Conservation (phyloP, 208 protist species). For the Trypanosoma cruzi region DNA sequence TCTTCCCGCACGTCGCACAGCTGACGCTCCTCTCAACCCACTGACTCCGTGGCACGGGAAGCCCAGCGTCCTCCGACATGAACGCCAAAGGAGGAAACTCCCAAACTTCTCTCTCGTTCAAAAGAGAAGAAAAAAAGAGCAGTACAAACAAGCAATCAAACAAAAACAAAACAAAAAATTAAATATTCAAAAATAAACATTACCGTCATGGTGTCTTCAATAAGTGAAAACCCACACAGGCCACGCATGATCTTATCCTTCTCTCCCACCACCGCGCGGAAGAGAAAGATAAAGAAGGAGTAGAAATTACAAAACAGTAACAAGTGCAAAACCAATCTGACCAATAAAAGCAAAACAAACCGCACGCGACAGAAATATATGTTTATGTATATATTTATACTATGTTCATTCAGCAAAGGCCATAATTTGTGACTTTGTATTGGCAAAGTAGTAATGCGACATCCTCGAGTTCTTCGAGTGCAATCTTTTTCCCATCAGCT, state of each 20-base stretch:
- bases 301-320: not conserved
- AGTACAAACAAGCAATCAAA: too few species aligned
- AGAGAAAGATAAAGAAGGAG: too few species aligned
- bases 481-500: slow-evolving; percentile 35
- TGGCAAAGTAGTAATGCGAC: slow-evolving; percentile 49
- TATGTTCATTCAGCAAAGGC: slow-evolving; percentile 30
- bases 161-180: slow-evolving; percentile 1
- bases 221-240: too few species aligned
- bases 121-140: too few species aligned
- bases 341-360: slow-evolving; percentile 15
- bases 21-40: slow-evolving; percentile 39
- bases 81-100: not conserved
- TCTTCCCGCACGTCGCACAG: slow-evolving; percentile 60
- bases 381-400: too few species aligned
- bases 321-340: slow-evolving; percentile 11
- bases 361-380: too few species aligned
- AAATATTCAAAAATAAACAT: too few species aligned
- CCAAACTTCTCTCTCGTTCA: not conserved
- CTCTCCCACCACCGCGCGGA: not conserved
- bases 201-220: too few species aligned
- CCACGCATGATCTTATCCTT: not conserved
- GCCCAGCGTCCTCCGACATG: not conserved
- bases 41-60: slow-evolving; percentile 25
- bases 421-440: slow-evolving; percentile 63
- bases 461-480: slow-evolving; percentile 52